Evolutionary conservation across 768 basidiomycete species (phyloP), one percentile per base, ranked within the genome.

Genomic region (Mrakia frigida): DNA sequence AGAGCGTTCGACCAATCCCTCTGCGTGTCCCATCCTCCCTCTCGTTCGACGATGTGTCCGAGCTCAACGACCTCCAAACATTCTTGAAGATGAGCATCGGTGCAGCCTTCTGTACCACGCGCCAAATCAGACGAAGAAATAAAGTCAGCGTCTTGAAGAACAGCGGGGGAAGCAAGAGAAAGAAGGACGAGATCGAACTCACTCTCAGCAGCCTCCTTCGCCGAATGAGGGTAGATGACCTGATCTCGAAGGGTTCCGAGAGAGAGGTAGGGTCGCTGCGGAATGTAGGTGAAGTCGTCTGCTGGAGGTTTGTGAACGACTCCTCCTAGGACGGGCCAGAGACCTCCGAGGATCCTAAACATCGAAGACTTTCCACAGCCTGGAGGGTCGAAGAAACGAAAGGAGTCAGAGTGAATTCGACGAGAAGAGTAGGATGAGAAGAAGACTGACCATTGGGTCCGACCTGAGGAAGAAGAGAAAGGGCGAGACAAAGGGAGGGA

Each of bases 171-270:
- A n/a, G n/a, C n/a, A n/a, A 28, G 43, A 25, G 28, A 65, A 61
- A 43, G 21, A 25, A 39, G 3, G 39, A 87, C 14, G 18, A 3
- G 46, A 14, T 46, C 16, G 18, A 50, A 21, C 90, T 75, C 82
- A 92, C 92, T 88, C 67, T 86, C 85, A 79, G 88, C 86, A 94
- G 97, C 97, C 73, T 92, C 89, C 52, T 85, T 86, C 79, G 88
- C 88, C 23, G 89, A 90, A 83, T 98, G 91, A 7, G 96, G 96
- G 82, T 99, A 99, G 70, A 93, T 97, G 79, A 99, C 88, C 83
- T 99, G 96, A 82, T 99, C 96, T 21, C 96, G 89, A 3, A 99
- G 87, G 0, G 94, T 98, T 7, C 96, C 96, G 28, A 92, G 86
- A 0, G 91, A 92, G n/a, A 98, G 87, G 83, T 98, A 98, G 2